Base-by-base conservation (phyloP, 768 basidiomycete genomes). In the Stropharia rugosoannulata region DNA sequence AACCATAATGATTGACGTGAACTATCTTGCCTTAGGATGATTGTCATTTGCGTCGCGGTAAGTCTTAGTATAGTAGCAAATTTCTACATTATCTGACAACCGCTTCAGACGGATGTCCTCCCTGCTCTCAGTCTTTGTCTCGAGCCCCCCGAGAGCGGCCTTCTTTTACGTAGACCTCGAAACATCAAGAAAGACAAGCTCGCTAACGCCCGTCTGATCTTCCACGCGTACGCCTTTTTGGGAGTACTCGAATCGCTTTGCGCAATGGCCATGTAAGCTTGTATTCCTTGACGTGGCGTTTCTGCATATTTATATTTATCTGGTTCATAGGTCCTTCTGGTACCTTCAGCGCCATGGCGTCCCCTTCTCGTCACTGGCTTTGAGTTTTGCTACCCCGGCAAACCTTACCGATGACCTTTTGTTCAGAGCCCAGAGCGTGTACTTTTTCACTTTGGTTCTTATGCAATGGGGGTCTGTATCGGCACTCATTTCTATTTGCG, bases 171-270 rank as follows among this genome's bases (percentile, higher is more conserved):
- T 25, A 79, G 78, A 55, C 84, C 85, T 0, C 75, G 84, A 29
- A 75, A 85, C 56, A 73, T 75, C 18, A 78, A 81, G 62, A 83
- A 71, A 39, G 84, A 86, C 53, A 73, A 80, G 12, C 72, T 87
- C 9, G 81, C 78, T 4, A 74, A 85, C 59, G 72, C 73, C 70
- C 77, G 73, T 45, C 72, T 86, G 35, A 70, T 85, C 35, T 56
- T 78, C 3, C 85, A 86, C 10, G 83, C 83, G 0, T 86, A 86
- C 63, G 70, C 76, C 5, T 84, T 85, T 67, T 59, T 84, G n/a
- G 80, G 80, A 3, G 27, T 82, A 5, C 18, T 78, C 10, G 78
- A 82, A 57, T 75, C 73, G 13, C 65, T 80, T 22, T 77, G 76
- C 38, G 75, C 80, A 0, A 75, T 78, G 73, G 63, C 74, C 19